Percentiles rank a stretch among this genome's conserved stretches.
phyloP scores from a whole-genome alignment of 352 stramenopile species.

The Albugo candida region DNA sequence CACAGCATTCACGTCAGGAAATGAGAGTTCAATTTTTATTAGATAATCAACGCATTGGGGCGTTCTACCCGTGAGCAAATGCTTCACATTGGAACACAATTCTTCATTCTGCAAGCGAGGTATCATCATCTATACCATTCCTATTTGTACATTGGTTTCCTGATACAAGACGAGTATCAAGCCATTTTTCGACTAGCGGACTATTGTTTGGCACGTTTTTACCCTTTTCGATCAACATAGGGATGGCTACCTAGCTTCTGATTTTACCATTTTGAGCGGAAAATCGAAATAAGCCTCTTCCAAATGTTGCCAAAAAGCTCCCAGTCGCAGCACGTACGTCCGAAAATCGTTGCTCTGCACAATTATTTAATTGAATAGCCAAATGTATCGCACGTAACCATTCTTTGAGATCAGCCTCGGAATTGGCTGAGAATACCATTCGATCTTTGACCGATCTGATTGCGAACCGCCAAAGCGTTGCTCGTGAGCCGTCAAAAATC shows the following conservation, averaged over 20 bases:
- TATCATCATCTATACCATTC: too few species aligned
- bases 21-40: constrained; percentile 40
- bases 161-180: neutral
- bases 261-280: constrained; percentile 7
- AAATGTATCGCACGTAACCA: constrained; percentile 66
- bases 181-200: neutral
- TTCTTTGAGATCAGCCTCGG: constrained; percentile 68
- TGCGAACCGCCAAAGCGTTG: constrained; percentile 68
- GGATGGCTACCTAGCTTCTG: too few species aligned
- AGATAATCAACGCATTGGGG: constrained; percentile 22
- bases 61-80: constrained; percentile 32
- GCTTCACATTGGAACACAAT: too few species aligned
- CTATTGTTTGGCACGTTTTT: neutral
- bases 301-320: too few species aligned
- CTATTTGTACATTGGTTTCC: neutral
- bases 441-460: constrained; percentile 32
- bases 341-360: constrained; percentile 33
- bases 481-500: constrained; percentile 44
- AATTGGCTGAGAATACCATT: constrained; percentile 54
- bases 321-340: constrained; percentile 24
- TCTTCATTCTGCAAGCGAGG: too few species aligned
- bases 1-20: constrained; percentile 31
- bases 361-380: constrained; percentile 31
- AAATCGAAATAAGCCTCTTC: constrained; percentile 24
- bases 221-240: too few species aligned